Evolutionary conservation across 441 rosid species (phyloP).

Genomic region (Hura crepitans): DNA sequence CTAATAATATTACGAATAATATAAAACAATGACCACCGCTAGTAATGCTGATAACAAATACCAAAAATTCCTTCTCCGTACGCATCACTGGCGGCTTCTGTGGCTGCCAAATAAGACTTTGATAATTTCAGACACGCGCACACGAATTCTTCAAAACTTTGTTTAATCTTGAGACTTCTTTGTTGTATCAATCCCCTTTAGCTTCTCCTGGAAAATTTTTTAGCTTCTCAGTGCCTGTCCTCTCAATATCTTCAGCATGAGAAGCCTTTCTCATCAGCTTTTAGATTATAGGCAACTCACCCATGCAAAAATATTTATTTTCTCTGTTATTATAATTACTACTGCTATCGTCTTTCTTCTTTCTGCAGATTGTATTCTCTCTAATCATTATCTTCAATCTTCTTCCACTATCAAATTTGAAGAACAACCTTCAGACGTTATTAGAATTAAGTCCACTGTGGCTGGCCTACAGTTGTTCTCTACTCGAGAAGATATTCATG

Average conservation of each 20-base stretch:
- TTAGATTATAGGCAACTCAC: conserved; percentile 20
- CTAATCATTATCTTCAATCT: conserved; percentile 27
- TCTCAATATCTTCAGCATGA: not conserved
- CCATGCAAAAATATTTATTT: conserved; percentile 29
- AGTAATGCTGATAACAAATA: no score
- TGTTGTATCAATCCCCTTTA: no score
- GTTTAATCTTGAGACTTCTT: not conserved
- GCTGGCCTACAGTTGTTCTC: conserved; percentile 22
- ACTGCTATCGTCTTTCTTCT: conserved; percentile 38
- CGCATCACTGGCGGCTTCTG: not conserved
- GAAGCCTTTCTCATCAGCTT: conserved; percentile 25
- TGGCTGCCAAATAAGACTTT: not conserved
- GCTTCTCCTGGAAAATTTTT: not conserved
- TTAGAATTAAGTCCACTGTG: conserved; percentile 22
- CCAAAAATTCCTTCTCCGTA: not conserved
- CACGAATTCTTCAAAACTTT: not conserved
- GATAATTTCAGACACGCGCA: not conserved
- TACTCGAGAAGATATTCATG: conserved; percentile 22
- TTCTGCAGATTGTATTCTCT: conserved; percentile 31
- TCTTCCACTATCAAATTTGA: conserved; percentile 5
- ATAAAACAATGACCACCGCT: no score
- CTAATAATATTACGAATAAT: no score
- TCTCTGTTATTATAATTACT: conserved; percentile 23
- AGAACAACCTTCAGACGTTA: conserved; percentile 3
- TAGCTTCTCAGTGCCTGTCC: not conserved